phyloP scores from a whole-genome alignment of 139 green algal species.

The Chlamydomonas incerta region DNA sequence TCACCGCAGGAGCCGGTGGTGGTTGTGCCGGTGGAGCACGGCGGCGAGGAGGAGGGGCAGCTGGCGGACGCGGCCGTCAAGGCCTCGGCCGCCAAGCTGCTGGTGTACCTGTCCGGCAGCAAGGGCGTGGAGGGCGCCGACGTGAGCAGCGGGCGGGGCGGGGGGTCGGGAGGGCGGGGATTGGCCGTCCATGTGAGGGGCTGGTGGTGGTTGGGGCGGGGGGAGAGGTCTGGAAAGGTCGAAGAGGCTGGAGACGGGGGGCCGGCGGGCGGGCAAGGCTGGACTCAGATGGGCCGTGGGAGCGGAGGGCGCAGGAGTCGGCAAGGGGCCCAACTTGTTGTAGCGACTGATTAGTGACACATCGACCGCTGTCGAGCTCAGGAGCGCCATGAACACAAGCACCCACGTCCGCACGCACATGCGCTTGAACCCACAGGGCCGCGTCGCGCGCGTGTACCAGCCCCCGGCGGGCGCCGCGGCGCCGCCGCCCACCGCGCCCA shows the following conservation, averaged over 20 bases:
- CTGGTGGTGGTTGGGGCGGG: background rate
- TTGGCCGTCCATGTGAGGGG: no score
- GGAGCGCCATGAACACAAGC: no score
- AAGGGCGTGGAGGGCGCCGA: constrained; percentile 14
- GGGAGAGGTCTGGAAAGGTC: no score
- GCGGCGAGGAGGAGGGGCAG: constrained; percentile 2
- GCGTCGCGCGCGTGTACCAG: constrained; percentile 31
- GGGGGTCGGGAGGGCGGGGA: background rate
- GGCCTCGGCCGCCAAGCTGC: constrained; percentile 10
- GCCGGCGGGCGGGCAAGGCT: no score
- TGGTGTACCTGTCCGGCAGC: constrained; percentile 4
- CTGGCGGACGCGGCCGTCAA: background rate
- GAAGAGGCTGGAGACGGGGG: no score
- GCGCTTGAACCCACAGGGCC: background rate
- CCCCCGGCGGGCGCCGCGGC: background rate
- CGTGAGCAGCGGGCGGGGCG: background rate
- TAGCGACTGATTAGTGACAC: no score
- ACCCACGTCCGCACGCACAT: background rate
- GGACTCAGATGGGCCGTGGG: no score
- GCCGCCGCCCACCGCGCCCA: background rate
- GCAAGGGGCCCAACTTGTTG: no score
- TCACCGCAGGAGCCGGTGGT: constrained; percentile 34
- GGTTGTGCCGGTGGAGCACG: background rate
- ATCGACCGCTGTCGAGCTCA: no score
- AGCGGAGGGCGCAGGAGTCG: no score